Evolutionary conservation across 2,329 filamentous ascomycete species (phyloP).

Genomic region (Diaporthe citrichinensis): DNA sequence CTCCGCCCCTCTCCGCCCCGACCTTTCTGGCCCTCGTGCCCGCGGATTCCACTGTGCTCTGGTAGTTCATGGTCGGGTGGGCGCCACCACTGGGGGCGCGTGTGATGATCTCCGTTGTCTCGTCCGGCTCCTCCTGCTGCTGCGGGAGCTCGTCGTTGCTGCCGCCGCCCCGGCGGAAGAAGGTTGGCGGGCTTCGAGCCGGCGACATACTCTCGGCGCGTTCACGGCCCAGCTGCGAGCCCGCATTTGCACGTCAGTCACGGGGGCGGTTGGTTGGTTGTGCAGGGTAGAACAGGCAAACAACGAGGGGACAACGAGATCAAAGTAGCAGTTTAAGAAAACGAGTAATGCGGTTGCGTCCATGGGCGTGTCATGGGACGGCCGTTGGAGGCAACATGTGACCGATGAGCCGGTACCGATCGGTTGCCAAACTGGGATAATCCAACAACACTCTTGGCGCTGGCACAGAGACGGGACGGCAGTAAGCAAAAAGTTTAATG

Average conservation of each 20-base stretch:
- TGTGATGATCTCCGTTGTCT: slow-evolving; percentile 38
- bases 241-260: slow-evolving; percentile 12
- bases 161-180: slow-evolving; percentile 14
- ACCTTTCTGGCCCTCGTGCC: slow-evolving; percentile 31
- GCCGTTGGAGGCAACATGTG: slow-evolving; percentile 24
- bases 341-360: background rate
- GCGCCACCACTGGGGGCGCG: slow-evolving; percentile 13
- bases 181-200: slow-evolving; percentile 34
- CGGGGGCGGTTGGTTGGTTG: background rate
- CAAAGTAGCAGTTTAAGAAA: background rate
- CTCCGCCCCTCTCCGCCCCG: background rate
- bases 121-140: slow-evolving; percentile 31
- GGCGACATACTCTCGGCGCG: slow-evolving; percentile 42
- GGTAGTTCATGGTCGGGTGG: slow-evolving; percentile 38
- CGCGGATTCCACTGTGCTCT: slow-evolving; percentile 34
- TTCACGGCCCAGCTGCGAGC: slow-evolving; percentile 38
- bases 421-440: slow-evolving; percentile 4
- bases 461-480: background rate
- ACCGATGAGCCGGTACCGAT: slow-evolving; percentile 4
- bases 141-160: background rate
- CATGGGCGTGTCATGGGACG: background rate
- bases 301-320: background rate
- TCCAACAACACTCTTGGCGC: slow-evolving; percentile 2
- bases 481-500: background rate
- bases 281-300: no score